Percentiles rank a stretch among this genome's conserved stretches.
phyloP scores from a whole-genome alignment of 2,329 filamentous ascomycete genomes.

The Aspergillus ustus region DNA sequence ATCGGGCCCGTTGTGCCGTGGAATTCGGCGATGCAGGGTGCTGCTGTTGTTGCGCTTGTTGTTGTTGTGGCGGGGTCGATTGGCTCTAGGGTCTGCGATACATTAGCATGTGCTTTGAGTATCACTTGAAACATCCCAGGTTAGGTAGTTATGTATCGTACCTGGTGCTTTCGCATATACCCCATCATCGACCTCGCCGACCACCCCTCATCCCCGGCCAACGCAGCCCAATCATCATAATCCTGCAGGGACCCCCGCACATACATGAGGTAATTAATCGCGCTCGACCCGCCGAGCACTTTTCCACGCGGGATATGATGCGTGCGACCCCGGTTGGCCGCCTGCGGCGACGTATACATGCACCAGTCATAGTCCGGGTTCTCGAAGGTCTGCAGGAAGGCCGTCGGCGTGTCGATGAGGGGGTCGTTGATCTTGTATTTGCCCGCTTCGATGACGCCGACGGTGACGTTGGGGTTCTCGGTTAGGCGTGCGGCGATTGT shows the following conservation, averaged over 20 bases:
- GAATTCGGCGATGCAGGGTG: not conserved
- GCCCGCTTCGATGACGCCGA: constrained; percentile 54
- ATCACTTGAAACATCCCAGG: no score
- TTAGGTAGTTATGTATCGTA: constrained; percentile 15
- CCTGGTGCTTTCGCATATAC: constrained; percentile 24
- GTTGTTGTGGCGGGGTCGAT: not conserved
- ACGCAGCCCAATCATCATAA: constrained; percentile 39
- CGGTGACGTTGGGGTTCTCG: constrained; percentile 45
- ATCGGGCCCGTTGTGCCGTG: constrained; percentile 11
- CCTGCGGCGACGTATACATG: constrained; percentile 33
- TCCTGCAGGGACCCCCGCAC: constrained; percentile 39
- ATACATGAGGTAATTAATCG: constrained; percentile 50
- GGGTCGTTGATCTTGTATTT: constrained; percentile 35
- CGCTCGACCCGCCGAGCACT: constrained; percentile 39
- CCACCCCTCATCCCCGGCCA: constrained; percentile 36
- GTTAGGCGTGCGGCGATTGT: constrained; percentile 48
- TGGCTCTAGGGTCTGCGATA: constrained; percentile 23
- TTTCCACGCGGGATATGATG: constrained; percentile 38
- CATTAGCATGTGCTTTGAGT: no score
- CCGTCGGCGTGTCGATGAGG: constrained; percentile 32
- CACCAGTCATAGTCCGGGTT: constrained; percentile 44
- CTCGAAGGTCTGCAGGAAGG: constrained; percentile 30
- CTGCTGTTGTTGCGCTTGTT: not conserved
- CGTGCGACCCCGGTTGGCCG: constrained; percentile 19
- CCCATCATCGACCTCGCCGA: constrained; percentile 17